Conservation (phyloP, 306 rosid species). For the Lotus japonicus region DNA sequence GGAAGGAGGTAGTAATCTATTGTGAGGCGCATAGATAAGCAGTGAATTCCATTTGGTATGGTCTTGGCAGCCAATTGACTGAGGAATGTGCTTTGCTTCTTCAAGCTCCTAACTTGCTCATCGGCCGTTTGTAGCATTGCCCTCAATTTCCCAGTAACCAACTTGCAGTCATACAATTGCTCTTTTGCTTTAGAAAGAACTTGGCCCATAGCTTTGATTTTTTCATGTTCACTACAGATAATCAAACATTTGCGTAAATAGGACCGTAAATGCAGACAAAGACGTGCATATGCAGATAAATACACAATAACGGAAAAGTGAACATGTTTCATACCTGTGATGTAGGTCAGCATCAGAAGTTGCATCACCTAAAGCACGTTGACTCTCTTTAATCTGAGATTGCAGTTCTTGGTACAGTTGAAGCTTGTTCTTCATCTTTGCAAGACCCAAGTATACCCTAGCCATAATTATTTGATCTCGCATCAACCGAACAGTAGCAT, state of each 20-base stretch:
- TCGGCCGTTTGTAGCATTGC: slow-evolving; percentile 95
- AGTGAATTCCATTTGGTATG: slow-evolving; percentile 87
- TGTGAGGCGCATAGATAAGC: slow-evolving; percentile 87
- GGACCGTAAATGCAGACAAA: slow-evolving; percentile 1
- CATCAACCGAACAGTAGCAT: slow-evolving; percentile 72
- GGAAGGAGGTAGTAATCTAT: slow-evolving; percentile 88
- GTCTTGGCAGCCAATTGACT: slow-evolving; percentile 95
- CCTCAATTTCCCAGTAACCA: slow-evolving; percentile 77
- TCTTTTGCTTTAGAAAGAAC: slow-evolving; percentile 73
- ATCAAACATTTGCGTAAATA: slow-evolving; percentile 10
- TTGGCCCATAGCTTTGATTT: slow-evolving; percentile 68
- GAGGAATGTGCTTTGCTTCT: slow-evolving; percentile 87
- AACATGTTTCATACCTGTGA: slow-evolving; percentile 43
- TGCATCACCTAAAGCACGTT: slow-evolving; percentile 76
- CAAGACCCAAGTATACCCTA: slow-evolving; percentile 78
- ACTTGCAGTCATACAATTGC: slow-evolving; percentile 81
- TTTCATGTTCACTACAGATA: slow-evolving; percentile 61
- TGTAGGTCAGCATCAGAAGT: slow-evolving; percentile 65
- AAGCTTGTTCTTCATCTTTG: slow-evolving; percentile 60
- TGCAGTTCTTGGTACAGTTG: slow-evolving; percentile 49
- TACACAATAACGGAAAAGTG: slow-evolving; percentile 3
- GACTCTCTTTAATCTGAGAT: slow-evolving; percentile 57
- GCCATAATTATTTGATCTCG: slow-evolving; percentile 95
- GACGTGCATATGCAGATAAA: not conserved
- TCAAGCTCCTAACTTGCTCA: slow-evolving; percentile 84